Base-by-base conservation (phyloP, 2,329 filamentous ascomycete species). In the Beauveria sp. region DNA sequence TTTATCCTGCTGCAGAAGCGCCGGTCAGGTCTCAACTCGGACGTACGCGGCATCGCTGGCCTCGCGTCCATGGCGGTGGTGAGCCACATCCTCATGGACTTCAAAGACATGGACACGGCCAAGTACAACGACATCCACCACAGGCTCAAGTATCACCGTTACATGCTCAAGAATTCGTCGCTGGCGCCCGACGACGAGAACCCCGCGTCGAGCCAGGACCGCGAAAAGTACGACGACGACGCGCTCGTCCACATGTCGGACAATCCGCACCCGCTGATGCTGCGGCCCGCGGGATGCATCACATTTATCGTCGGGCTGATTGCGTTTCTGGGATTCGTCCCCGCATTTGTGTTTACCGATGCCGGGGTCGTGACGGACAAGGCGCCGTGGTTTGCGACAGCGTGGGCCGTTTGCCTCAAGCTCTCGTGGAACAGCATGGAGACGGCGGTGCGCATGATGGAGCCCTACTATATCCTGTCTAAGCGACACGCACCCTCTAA, bases 41-140 rank as follows among this genome's bases (percentile, higher is more conserved):
- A 91, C 69, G 88, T 89, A 7, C 86, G 85, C 66, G 88, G 88
- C 6, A 89, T 91, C 57, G 87, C 88, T 1, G 88, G 88, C 1
- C 79, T 91, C 43, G 88, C 88, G 6, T 85, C 88, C 61, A 90
- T 91, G 88, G 88, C 88, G 10, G 88, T 89, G 3, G 83, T 84
- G 64, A 86, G 83, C 65, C 88, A 91, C 66, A 89, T 91, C 69
- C 75, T 91, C 65, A 86, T 85, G 73, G 88, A 91, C 69, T 91
- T 91, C 69, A 85, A 85, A 65, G 86, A 86, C 62, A 83, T 89
- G 74, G 88, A 91, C 69, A 83, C 84, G 1, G 87, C 84, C 8
- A 84, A 80, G 5, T 84, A 87, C 60, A 77, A 84, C 54, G 82
- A 86, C 58, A 90, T 91, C 48, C 88, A 91, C 70, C 78, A 84